These are phyloP conservation scores for Nannizziopsis barbatae DNA, from an alignment of 2,329 filamentous ascomycete species.

Conservation along the genomic window DNA sequence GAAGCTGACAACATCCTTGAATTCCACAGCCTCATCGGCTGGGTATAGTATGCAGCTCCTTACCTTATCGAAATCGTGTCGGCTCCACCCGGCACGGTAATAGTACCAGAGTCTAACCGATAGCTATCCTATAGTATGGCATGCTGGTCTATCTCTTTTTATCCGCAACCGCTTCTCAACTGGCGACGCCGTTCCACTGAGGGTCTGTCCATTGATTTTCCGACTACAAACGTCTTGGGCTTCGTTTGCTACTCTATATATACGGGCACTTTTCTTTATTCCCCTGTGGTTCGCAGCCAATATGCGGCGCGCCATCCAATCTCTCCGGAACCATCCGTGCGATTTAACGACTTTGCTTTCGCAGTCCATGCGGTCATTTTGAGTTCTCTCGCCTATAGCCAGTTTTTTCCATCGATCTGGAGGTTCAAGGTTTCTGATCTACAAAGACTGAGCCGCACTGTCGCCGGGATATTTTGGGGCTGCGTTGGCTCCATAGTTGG, in stretches of 20 bases:
- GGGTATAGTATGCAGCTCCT: constrained; percentile 49
- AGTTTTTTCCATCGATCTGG: constrained; percentile 65
- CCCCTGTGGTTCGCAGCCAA: constrained; percentile 61
- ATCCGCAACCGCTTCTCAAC: constrained; percentile 80
- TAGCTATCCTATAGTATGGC: constrained; percentile 37
- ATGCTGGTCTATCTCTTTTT: constrained; percentile 82
- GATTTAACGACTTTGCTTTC: constrained; percentile 82
- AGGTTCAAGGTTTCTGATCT: constrained; percentile 53
- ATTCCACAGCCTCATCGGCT: constrained; percentile 54
- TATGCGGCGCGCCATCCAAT: constrained; percentile 70
- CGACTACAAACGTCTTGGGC: constrained; percentile 55
- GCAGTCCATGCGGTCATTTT: constrained; percentile 68
- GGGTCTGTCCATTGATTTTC: constrained; percentile 81
- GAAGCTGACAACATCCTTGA: constrained; percentile 4
- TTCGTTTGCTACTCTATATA: constrained; percentile 61
- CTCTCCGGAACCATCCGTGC: constrained; percentile 68
- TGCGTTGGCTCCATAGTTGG: constrained; percentile 42
- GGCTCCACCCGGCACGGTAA: not conserved
- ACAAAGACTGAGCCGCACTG: constrained; percentile 48
- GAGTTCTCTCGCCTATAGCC: constrained; percentile 61
- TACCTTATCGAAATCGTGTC: not conserved
- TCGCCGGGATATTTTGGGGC: constrained; percentile 59
- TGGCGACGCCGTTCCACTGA: constrained; percentile 62
- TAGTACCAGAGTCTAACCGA: not conserved
- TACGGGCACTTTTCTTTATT: constrained; percentile 66